A percentile compares a stretch with the other conserved stretches of the same genome.
phyloP scores from a whole-genome alignment of 331 rosid genomes.

The Quercus phellos region DNA sequence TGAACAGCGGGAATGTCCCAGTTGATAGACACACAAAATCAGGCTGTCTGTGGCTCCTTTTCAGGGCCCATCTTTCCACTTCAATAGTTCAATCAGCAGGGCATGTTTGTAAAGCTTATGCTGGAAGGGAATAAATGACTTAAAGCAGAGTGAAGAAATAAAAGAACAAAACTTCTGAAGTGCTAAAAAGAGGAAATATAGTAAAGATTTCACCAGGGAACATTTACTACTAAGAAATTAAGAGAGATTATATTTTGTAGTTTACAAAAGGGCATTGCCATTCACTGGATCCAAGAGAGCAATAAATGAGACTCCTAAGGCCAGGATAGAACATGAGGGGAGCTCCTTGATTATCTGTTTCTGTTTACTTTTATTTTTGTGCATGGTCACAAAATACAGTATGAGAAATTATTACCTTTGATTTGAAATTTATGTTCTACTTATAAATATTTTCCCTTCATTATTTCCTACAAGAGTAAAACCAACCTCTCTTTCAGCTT shows the following conservation, averaged over 20 bases:
- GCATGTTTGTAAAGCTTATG: background rate
- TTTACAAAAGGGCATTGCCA: background rate
- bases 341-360: background rate
- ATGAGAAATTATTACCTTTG: background rate
- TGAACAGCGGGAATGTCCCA: background rate
- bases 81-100: background rate
- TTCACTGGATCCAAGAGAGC: background rate
- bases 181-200: background rate
- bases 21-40: background rate
- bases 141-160: background rate
- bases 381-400: background rate
- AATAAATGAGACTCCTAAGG: too few species aligned
- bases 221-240: background rate
- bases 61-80: background rate
- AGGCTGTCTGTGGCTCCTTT: background rate
- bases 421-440: background rate
- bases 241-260: background rate
- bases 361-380: background rate
- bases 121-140: background rate
- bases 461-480: background rate
- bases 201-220: background rate
- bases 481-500: background rate
- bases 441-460: background rate
- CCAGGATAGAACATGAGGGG: background rate
- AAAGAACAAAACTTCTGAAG: background rate